Evolutionary conservation across 2,329 filamentous ascomycete species (phyloP), one percentile per base, ranked within the genome.

Genomic region (Aspergillus sp.): DNA sequence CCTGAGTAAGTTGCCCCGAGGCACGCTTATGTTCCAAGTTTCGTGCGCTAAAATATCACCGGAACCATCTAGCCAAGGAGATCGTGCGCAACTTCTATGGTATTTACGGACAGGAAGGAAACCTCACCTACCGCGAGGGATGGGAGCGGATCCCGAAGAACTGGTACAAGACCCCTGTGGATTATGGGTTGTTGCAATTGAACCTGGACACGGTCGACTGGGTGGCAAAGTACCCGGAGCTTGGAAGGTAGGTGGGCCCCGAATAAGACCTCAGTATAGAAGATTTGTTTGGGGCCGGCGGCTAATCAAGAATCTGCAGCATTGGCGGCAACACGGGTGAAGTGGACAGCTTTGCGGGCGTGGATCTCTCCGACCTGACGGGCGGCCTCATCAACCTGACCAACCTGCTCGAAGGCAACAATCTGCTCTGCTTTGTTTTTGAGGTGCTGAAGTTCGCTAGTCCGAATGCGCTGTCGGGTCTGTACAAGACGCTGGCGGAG

Each of bases 251-350:
- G 59, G 55, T 40, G 14, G 3, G 4, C 6, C 22, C 30, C 20
- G 36, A 4, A 14, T 14, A 14, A 48, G 17, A 14, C 8, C 4
- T 17, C 10, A 24, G 13, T 11, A 14, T 22, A 38, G 35, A 38
- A 2, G 14, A 38, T 10, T 30, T 9, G 26, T 30, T 30, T 30
- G 26, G 26, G 26, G 10, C 26, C 3, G 35, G n/a, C 17, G 9
- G 40, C 40, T 42, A 42, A 17, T 42, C n/a, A 36, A 41, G 35
- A n/a, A 51, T n/a, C 1, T 30, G 2, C 20, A 74, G 70, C 53
- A 72, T 82, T 14, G 81, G 80, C 9, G 80, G 80, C 9, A 83
- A 83, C 57, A 73, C 74, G 4, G 78, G 79, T 16, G 71, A 68
- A 2, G 72, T 77, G 19, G 77, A 82, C 65, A 77, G 72, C 19